Evolutionary conservation across 2,329 filamentous ascomycete genomes (phyloP).

Genomic region (Venturia aucupariae): DNA sequence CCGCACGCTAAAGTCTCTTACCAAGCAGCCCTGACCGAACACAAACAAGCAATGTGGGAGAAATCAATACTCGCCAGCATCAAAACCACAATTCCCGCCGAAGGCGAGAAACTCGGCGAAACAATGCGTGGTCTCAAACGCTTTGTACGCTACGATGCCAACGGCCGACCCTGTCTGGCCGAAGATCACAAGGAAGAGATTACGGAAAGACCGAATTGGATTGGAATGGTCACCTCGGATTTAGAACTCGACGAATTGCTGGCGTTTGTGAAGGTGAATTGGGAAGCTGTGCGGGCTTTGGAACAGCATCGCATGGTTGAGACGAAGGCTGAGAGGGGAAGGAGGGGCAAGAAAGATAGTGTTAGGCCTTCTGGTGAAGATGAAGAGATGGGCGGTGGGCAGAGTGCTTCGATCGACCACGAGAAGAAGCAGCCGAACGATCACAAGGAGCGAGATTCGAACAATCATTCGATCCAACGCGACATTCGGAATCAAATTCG

Average conservation of each 20-base stretch:
- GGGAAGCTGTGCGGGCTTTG: slow-evolving; percentile 22
- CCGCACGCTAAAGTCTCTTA: neutral
- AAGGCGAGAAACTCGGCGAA: slow-evolving; percentile 20
- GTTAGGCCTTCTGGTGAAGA: neutral
- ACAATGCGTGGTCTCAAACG: slow-evolving; percentile 25
- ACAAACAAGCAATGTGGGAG: slow-evolving; percentile 31
- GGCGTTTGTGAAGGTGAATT: slow-evolving; percentile 25
- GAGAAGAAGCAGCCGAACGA: no score
- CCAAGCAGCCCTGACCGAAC: slow-evolving; percentile 15
- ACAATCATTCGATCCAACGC: no score
- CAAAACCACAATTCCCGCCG: slow-evolving; percentile 29
- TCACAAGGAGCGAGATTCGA: no score
- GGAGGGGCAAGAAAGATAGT: neutral
- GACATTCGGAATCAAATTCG: no score
- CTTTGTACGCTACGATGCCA: slow-evolving; percentile 26
- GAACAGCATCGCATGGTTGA: slow-evolving; percentile 21
- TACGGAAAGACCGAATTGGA: slow-evolving; percentile 21
- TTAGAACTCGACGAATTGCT: slow-evolving; percentile 15
- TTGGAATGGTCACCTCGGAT: slow-evolving; percentile 15
- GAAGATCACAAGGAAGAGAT: slow-evolving; percentile 15
- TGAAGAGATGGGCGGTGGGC: no score
- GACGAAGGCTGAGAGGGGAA: slow-evolving; percentile 3
- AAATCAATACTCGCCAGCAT: slow-evolving; percentile 35
- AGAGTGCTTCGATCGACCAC: no score
- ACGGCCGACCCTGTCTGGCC: slow-evolving; percentile 18